These are phyloP conservation scores for Lanzia echinophila DNA, from an alignment of 2,329 filamentous ascomycete species.

Conservation along the genomic window DNA sequence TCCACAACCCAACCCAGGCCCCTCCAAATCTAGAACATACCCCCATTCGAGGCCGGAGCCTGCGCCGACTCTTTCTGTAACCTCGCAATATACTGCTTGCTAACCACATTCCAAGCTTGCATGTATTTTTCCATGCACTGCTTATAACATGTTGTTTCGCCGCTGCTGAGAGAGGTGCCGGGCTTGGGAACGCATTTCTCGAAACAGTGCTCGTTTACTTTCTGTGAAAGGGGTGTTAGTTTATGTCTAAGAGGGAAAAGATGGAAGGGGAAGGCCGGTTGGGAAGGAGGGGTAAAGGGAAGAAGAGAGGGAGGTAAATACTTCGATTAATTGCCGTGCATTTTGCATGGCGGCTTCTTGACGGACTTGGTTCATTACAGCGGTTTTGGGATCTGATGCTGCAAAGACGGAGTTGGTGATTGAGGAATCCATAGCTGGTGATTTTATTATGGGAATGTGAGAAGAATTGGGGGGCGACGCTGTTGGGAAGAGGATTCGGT, in stretches of 20 bases:
- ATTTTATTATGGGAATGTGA: not conserved
- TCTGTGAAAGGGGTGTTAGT: slow-evolving; percentile 46
- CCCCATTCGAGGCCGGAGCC: not conserved
- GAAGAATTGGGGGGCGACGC: not conserved
- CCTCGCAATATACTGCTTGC: slow-evolving; percentile 54
- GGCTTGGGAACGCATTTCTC: slow-evolving; percentile 69
- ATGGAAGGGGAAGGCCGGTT: not conserved
- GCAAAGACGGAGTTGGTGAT: not conserved
- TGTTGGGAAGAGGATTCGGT: not conserved
- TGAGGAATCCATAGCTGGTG: slow-evolving; percentile 2
- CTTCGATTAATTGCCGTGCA: slow-evolving; percentile 63
- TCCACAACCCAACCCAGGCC: not conserved
- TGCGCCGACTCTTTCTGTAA: slow-evolving; percentile 25
- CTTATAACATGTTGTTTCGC: slow-evolving; percentile 65
- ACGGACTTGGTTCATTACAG: slow-evolving; percentile 47
- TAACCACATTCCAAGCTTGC: slow-evolving; percentile 69
- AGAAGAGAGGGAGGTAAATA: slow-evolving; percentile 33
- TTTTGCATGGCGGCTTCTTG: slow-evolving; percentile 59
- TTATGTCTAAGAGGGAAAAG: slow-evolving; percentile 39
- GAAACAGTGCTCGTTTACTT: slow-evolving; percentile 78
- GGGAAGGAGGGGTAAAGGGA: no score
- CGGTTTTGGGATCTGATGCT: slow-evolving; percentile 25
- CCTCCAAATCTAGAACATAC: not conserved
- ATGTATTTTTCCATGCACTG: slow-evolving; percentile 84
- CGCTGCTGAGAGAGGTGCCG: slow-evolving; percentile 51